phyloP scores from a whole-genome alignment of 192 early-diverging fungal species.

The Backusella parvicylindrica region DNA sequence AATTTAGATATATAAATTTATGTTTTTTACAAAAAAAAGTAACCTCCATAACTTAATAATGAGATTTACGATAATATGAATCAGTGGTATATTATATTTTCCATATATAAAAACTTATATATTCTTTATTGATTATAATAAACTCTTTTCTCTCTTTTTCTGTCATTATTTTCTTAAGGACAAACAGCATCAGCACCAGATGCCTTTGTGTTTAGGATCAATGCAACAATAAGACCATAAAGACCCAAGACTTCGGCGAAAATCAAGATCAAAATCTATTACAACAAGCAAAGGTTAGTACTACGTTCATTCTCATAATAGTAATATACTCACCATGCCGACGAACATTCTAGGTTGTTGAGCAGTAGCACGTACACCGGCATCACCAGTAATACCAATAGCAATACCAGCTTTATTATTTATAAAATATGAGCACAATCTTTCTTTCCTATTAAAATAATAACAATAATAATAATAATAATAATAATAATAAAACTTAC shows the following conservation, averaged over 20 bases:
- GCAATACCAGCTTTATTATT: constrained; percentile 76
- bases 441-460: background rate
- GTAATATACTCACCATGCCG: constrained; percentile 59
- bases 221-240: constrained; percentile 94
- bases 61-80: too few relatives aligned
- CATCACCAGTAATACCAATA: constrained; percentile 96
- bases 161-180: background rate
- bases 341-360: constrained; percentile 92
- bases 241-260: constrained; percentile 99
- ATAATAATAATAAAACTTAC: constrained; percentile 1
- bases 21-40: too few relatives aligned
- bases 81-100: background rate
- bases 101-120: background rate
- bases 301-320: background rate
- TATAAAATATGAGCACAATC: background rate
- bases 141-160: background rate
- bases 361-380: constrained; percentile 86
- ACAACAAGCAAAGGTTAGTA: constrained; percentile 28
- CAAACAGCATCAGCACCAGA: constrained; percentile 8
- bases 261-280: constrained; percentile 85
- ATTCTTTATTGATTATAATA: background rate
- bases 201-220: constrained; percentile 97
- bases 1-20: too few relatives aligned
- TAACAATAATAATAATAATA: too few relatives aligned
- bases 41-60: too few relatives aligned